These are phyloP conservation scores for Aspergillus brunneoviolaceus DNA, from an alignment of 2,329 filamentous ascomycete genomes.

Conservation along the genomic window DNA sequence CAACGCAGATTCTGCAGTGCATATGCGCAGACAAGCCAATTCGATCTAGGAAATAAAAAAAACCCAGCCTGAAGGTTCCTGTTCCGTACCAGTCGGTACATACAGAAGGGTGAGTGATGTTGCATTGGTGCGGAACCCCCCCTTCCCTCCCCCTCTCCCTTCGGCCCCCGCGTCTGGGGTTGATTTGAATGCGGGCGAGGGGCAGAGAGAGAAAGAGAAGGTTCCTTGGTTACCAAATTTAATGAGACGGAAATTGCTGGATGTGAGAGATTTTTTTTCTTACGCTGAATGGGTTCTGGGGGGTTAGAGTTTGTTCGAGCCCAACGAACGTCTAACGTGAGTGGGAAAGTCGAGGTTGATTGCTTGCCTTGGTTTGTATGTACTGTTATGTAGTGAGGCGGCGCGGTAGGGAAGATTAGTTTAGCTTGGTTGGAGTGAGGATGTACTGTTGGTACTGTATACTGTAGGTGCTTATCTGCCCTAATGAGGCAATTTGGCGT, in stretches of 20 bases:
- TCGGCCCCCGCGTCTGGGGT: not conserved
- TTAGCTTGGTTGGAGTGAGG: not conserved
- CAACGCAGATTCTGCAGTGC: too few species aligned
- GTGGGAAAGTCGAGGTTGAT: too few species aligned
- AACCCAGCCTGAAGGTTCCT: too few species aligned
- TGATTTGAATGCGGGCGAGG: not conserved
- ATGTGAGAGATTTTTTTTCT: too few species aligned
- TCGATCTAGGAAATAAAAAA: too few species aligned
- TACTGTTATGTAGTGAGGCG: not conserved
- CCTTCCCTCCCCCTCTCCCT: not conserved
- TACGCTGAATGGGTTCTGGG: too few species aligned
- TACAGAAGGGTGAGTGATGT: not conserved
- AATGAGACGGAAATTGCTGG: too few species aligned
- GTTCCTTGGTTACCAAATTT: too few species aligned
- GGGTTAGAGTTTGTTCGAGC: too few species aligned
- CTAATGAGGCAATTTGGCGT: slow-evolving; percentile 1
- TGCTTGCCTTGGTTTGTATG: too few species aligned
- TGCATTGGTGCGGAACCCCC: not conserved
- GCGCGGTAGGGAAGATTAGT: not conserved
- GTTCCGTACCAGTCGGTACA: not conserved
- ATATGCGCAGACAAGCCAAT: too few species aligned
- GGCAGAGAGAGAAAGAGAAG: not conserved
- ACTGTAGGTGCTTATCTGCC: not conserved
- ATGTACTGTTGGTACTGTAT: not conserved
- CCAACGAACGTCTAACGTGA: too few species aligned